Percentiles rank a stretch among this genome's conserved stretches.
Conservation (phyloP, 2,329 filamentous ascomycete species). For the Sporothrix pseudoabietina region DNA sequence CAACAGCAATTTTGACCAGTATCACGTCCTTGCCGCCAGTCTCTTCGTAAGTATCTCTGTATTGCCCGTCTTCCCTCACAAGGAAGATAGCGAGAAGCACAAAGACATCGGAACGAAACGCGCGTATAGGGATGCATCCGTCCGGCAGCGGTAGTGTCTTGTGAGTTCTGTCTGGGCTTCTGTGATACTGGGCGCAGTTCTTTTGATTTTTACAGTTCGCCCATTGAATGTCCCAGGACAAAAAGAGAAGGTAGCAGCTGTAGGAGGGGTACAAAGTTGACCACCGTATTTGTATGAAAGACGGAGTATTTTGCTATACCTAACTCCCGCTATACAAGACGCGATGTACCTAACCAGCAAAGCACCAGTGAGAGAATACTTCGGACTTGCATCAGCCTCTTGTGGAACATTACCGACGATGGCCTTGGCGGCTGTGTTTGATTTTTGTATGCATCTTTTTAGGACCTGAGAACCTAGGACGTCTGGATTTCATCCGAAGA, state of each 20-base stretch:
- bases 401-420: not conserved
- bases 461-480: not conserved
- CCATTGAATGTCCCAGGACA: not conserved
- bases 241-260: not conserved
- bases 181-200: not conserved
- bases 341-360: not conserved
- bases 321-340: not conserved
- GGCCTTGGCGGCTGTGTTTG: not conserved
- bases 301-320: not conserved
- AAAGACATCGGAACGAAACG: not conserved
- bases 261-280: not conserved
- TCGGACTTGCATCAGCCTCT: not conserved
- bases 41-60: not conserved
- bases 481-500: too few relatives aligned
- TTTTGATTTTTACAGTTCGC: not conserved
- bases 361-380: not conserved
- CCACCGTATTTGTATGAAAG: too few relatives aligned
- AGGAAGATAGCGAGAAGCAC: not conserved
- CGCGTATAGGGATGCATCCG: not conserved
- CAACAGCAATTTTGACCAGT: not conserved
- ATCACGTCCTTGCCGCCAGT: not conserved
- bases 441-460: not conserved
- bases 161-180: not conserved
- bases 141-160: not conserved
- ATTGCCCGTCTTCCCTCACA: not conserved